Evolutionary conservation across 495 filamentous ascomycete genomes (phyloP).

Genomic region (Talaromyces ruber): DNA sequence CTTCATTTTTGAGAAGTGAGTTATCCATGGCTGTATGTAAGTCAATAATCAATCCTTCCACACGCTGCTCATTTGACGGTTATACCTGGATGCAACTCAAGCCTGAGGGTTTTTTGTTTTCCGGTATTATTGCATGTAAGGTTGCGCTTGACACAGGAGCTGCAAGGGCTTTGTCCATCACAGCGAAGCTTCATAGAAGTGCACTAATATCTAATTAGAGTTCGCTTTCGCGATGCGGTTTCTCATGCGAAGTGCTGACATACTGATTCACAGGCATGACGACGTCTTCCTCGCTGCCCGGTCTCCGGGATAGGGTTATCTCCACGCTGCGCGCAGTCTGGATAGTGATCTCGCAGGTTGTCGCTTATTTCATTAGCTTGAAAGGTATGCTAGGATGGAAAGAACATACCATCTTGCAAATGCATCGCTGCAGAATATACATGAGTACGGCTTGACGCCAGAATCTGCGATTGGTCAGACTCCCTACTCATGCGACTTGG

Average conservation of each 20-base stretch:
- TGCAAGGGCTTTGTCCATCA: slow-evolving; percentile 38
- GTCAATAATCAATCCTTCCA: slow-evolving; percentile 11
- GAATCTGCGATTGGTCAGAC: slow-evolving; percentile 21
- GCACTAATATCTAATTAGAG: slow-evolving; percentile 23
- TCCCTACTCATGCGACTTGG: not conserved
- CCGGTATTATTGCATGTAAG: slow-evolving; percentile 33
- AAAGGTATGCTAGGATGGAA: not conserved
- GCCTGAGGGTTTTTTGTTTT: slow-evolving; percentile 4
- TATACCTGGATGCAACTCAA: not conserved
- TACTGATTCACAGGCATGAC: slow-evolving; percentile 41
- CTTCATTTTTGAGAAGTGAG: slow-evolving; percentile 15
- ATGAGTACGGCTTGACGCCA: slow-evolving; percentile 37
- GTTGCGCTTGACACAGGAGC: slow-evolving; percentile 36
- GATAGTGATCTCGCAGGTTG: slow-evolving; percentile 39
- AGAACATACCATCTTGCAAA: slow-evolving; percentile 36
- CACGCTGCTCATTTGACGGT: slow-evolving; percentile 8
- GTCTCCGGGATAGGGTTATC: slow-evolving; percentile 36
- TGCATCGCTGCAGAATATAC: slow-evolving; percentile 33
- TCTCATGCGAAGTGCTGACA: slow-evolving; percentile 4
- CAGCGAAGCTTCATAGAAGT: slow-evolving; percentile 46
- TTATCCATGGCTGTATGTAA: slow-evolving; percentile 13
- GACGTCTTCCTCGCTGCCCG: slow-evolving; percentile 34
- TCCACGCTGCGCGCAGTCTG: slow-evolving; percentile 31
- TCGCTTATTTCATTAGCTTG: slow-evolving; percentile 20
- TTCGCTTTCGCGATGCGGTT: not conserved